Evolutionary conservation across 2,329 filamentous ascomycete species (phyloP).

Genomic region (Pyrenochaeta sp.): DNA sequence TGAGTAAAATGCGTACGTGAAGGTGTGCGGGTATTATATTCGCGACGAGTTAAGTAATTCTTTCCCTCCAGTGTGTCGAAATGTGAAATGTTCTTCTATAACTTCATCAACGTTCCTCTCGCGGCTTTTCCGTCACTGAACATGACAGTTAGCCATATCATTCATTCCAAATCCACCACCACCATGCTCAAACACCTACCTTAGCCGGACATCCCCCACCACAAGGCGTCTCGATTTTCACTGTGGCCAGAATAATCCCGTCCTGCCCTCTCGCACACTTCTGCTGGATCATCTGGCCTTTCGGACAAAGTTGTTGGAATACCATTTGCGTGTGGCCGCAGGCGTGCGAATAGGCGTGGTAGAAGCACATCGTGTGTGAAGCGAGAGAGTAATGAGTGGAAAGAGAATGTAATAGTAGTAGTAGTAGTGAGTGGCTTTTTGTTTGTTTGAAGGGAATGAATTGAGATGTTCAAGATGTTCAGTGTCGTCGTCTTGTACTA

Average conservation of each 20-base stretch:
- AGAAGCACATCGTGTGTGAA: conserved; percentile 53
- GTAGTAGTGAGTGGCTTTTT: too few species aligned
- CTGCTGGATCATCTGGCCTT: conserved; percentile 41
- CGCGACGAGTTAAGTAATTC: too few species aligned
- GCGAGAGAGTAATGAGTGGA: conserved; percentile 2
- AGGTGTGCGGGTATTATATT: too few species aligned
- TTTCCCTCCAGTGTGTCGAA: too few species aligned
- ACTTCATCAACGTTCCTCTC: too few species aligned
- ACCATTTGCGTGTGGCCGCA: conserved; percentile 55
- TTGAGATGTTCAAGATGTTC: too few species aligned
- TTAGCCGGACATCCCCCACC: conserved; percentile 29
- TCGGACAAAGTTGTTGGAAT: conserved; percentile 37
- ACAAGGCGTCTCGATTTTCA: conserved; percentile 41
- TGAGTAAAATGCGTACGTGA: too few species aligned
- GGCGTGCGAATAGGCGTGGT: conserved; percentile 56
- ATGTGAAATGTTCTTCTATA: too few species aligned
- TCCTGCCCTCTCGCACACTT: conserved; percentile 40
- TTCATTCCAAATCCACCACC: background rate
- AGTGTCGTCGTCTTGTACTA: too few species aligned
- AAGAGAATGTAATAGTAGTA: background rate
- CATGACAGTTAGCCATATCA: background rate
- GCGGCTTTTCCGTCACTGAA: too few species aligned
- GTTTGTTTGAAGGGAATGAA: too few species aligned
- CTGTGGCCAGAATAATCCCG: conserved; percentile 38
- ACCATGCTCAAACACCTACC: conserved; percentile 11